Conservation (phyloP, 805 yeast species). For the Wickerhamia fluorescens region DNA sequence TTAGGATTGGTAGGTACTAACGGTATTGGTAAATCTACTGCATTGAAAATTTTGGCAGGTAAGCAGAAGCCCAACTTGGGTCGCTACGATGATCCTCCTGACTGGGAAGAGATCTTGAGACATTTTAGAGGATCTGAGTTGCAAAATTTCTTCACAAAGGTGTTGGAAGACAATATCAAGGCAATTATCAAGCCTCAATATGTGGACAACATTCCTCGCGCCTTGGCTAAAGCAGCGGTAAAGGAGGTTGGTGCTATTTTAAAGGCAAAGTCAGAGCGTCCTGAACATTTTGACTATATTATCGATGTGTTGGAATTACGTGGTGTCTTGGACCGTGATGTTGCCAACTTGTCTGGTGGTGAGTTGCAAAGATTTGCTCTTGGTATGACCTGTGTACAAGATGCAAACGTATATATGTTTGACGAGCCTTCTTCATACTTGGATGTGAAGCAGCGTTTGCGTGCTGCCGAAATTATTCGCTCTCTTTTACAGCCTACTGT, state of each 20-base stretch:
- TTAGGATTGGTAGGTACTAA: slow-evolving; percentile 96
- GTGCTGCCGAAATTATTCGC: slow-evolving; percentile 94
- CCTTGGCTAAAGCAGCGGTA: slow-evolving; percentile 78
- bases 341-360: slow-evolving; percentile 91
- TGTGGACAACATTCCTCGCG: slow-evolving; percentile 95
- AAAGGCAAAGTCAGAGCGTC: slow-evolving; percentile 70
- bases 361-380: slow-evolving; percentile 97
- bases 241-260: slow-evolving; percentile 81
- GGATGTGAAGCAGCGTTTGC: slow-evolving; percentile 97
- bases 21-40: slow-evolving; percentile 99
- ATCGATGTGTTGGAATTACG: slow-evolving; percentile 67
- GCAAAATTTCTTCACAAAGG: slow-evolving; percentile 91
- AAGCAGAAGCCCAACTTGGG: slow-evolving; percentile 97
- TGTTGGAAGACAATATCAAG: slow-evolving; percentile 87
- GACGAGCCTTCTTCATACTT: slow-evolving; percentile 98
- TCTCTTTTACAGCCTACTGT: slow-evolving; percentile 67
- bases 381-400: slow-evolving; percentile 94
- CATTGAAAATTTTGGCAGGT: slow-evolving; percentile 93
- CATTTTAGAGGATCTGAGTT: slow-evolving; percentile 95
- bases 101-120: slow-evolving; percentile 89
- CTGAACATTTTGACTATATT: slow-evolving; percentile 56
- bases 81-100: slow-evolving; percentile 90
- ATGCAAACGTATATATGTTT: slow-evolving; percentile 95
- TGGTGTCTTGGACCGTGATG: slow-evolving; percentile 78
- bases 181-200: slow-evolving; percentile 99